Evolutionary conservation across 345 rosid genomes (phyloP), one percentile per base, ranked within the genome.

Genomic region (Chamaenerion angustifolium): DNA sequence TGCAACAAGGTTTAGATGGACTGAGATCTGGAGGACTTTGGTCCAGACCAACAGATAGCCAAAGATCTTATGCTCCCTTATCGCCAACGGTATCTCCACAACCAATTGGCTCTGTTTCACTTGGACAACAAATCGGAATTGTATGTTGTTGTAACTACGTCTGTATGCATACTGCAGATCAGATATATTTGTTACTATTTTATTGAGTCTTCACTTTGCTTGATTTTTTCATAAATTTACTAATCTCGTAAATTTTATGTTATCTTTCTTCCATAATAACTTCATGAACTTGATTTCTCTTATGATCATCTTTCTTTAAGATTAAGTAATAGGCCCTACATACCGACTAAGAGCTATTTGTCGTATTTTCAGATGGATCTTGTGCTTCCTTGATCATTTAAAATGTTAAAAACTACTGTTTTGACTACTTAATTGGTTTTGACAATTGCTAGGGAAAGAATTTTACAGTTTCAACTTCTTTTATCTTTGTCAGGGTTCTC

Each of bases 41-140:
- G 81, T 69, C 80, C 27, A 80, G 74, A 70, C 80, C 85, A 45
- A 64, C 82, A 57, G 85, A 82, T 37, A 74, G 83, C 60, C 83
- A 80, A 52, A 68, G 92, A 60, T 70, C 83, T 57, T 64, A 76
- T 48, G 51, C 92, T 58, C 67, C 79, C 16, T 57, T 78, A 61
- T 76, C 84, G 14, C 88, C 88, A 21, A 78, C 76, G 27, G 71
- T 76, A 62, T 86, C 86, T 63, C 86, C 93, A 31, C 95, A 82
- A 71, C 93, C 85, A 45, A 66, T 78, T 45, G 69, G 80, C 48
- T 51, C 71, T 4, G 54, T 42, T 17, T 35, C 54, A 0, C 23
- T 50, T 50, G 17, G 42, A 17, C 95, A 76, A 54, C 72, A 78
- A 73, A 63, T 71, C 69, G 72, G 74, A 63, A 64, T 74, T 80